These are phyloP conservation scores for Termitomyces sp. DNA, from an alignment of 768 basidiomycete species.

Conservation along the genomic window DNA sequence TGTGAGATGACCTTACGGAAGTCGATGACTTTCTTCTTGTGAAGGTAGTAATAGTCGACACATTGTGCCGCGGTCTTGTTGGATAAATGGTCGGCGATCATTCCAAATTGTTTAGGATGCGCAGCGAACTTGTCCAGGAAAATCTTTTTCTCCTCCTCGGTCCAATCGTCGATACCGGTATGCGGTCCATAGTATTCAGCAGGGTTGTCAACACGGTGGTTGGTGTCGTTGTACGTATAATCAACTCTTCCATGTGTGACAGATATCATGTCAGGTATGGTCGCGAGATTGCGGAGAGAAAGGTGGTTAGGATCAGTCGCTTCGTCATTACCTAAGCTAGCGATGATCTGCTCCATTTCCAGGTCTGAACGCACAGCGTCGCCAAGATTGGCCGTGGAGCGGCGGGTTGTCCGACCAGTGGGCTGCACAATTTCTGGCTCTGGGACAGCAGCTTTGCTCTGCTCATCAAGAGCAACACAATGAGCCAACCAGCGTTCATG, in stretches of 20 bases:
- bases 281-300: slow-evolving; percentile 81
- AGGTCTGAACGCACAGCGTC: slow-evolving; percentile 93
- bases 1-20: slow-evolving; percentile 74
- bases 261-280: slow-evolving; percentile 87
- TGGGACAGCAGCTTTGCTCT: slow-evolving; percentile 39
- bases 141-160: slow-evolving; percentile 72
- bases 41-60: slow-evolving; percentile 90
- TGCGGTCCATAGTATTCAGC: slow-evolving; percentile 69
- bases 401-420: slow-evolving; percentile 63
- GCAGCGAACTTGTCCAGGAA: slow-evolving; percentile 81
- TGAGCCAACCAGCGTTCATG: slow-evolving; percentile 74
- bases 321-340: slow-evolving; percentile 89
- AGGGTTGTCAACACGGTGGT: slow-evolving; percentile 74
- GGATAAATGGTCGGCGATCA: slow-evolving; percentile 75
- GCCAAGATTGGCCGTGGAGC: slow-evolving; percentile 67
- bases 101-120: slow-evolving; percentile 94
- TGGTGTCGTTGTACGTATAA: slow-evolving; percentile 79
- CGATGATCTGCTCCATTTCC: slow-evolving; percentile 97
- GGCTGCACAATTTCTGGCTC: slow-evolving; percentile 38
- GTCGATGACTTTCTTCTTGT: slow-evolving; percentile 86
- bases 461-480: slow-evolving; percentile 65
- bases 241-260: slow-evolving; percentile 59
- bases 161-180: slow-evolving; percentile 84
- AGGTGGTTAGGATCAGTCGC: slow-evolving; percentile 89
- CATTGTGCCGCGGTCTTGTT: slow-evolving; percentile 89